Conservation (phyloP, 805 yeast genomes). For the Limtongia smithiae region DNA sequence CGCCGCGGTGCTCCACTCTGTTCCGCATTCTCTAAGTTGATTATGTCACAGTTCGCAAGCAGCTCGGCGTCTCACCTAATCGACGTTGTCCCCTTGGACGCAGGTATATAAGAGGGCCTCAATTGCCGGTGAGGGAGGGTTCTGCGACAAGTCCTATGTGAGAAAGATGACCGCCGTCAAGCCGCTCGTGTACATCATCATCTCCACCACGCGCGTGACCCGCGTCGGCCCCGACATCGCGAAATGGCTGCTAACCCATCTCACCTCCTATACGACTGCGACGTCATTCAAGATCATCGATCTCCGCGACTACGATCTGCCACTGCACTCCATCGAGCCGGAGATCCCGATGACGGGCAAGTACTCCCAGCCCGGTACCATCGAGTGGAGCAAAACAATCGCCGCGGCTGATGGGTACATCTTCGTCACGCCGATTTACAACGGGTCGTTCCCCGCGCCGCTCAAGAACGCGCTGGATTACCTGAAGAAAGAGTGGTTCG, state of each 20-base stretch:
- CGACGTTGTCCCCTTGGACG: too few relatives aligned
- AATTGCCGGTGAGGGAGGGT: too few relatives aligned
- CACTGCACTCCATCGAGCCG: slow-evolving; percentile 1
- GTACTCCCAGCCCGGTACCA: slow-evolving; percentile 6
- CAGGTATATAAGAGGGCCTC: too few relatives aligned
- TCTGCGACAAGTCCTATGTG: too few relatives aligned
- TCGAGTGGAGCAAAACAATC: background rate
- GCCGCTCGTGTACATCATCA: slow-evolving; percentile 3
- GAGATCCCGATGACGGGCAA: slow-evolving; percentile 4
- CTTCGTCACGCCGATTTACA: slow-evolving; percentile 41
- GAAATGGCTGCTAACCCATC: background rate
- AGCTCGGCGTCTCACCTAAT: too few relatives aligned
- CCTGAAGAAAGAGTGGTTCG: slow-evolving; percentile 38
- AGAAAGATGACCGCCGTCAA: too few relatives aligned
- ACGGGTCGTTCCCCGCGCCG: slow-evolving; percentile 40
- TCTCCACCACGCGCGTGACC: background rate
- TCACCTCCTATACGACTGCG: background rate
- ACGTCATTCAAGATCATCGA: slow-evolving; percentile 1
- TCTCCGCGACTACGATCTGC: slow-evolving; percentile 3
- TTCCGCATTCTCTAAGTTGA: too few relatives aligned
- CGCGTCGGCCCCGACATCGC: slow-evolving; percentile 2
- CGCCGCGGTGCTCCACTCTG: too few relatives aligned
- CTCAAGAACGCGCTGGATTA: slow-evolving; percentile 42
- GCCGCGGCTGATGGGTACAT: slow-evolving; percentile 32
- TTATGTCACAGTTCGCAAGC: too few relatives aligned